Percentiles rank a stretch among this genome's conserved stretches.
Conservation (phyloP, 306 rosid genomes). For the Pterocarpus santalinus region DNA sequence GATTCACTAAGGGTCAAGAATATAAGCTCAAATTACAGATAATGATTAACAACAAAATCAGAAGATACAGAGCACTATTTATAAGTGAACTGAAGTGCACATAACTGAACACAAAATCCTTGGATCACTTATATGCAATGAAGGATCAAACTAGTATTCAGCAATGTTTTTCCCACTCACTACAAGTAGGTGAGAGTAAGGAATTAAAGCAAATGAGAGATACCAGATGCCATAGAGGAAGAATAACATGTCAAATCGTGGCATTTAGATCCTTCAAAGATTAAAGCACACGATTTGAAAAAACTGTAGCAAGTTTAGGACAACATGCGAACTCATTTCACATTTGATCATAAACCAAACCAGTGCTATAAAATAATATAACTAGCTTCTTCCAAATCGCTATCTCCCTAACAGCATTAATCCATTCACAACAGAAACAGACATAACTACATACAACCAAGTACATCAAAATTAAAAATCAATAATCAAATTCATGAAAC, state of each 20-base stretch:
- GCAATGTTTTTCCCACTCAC: neutral
- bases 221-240: conserved; percentile 10
- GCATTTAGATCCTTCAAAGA: conserved; percentile 15
- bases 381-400: conserved; percentile 1
- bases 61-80: neutral
- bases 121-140: neutral
- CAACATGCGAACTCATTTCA: neutral
- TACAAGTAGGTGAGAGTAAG: neutral
- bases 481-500: no score
- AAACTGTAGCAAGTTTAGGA: conserved; percentile 1
- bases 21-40: conserved; percentile 18
- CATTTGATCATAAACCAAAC: conserved; percentile 6
- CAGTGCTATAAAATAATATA: neutral
- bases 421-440: neutral
- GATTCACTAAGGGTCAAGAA: conserved; percentile 17
- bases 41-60: neutral
- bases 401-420: neutral
- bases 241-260: neutral
- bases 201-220: neutral
- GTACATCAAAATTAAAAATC: no score
- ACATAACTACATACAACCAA: no score
- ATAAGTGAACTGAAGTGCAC: neutral
- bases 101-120: conserved; percentile 12
- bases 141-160: neutral
- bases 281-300: neutral